Base-by-base conservation (phyloP, 2,329 filamentous ascomycete species). In the Sarocladiaceae sp. region DNA sequence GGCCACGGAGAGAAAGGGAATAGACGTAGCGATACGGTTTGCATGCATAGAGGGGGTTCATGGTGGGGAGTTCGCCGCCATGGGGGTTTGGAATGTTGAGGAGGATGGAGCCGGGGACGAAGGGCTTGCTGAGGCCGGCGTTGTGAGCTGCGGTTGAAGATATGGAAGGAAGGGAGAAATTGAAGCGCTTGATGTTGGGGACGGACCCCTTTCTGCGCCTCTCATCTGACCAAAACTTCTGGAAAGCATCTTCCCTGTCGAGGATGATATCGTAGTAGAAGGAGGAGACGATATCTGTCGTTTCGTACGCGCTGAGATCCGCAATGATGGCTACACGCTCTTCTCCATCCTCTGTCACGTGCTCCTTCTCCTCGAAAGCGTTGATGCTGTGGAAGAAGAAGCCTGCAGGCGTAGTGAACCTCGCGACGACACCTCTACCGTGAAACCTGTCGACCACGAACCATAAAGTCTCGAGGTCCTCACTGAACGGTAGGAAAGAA, bases 331-430 rank as follows among this genome's bases (percentile, higher is more conserved):
- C 70, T 1, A 45, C 43, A 9, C 53, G 46, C 10, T 55, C 46
- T 13, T 37, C 32, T 5, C 18, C 32, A n/a, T 10, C 23, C 2
- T 56, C 57, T 0, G 58, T 53, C 1, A 69, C 64, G 2, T 40
- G 51, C 5, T 18, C 15, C 9, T 61, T 63, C 50, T 86, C 75
- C 54, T 91, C 85, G 58, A 82, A 93, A 0, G 85, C 77, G 52
- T 94, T 94, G 57, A 88, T 69, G 0, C 77, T 78, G 62, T 95
- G 88, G 60, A 94, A 94, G 61, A 80, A 83, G 67, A 90, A 94
- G 37, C 81, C 81, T 0, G 84, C 74, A 0, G 77, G 72, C 13
- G 78, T 83, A 15, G 82, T 74, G 54, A 85, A 90, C 2, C 72
- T 76, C 6, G 78, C 82, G 0, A 93, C 72, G 0, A 93, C 65